Evolutionary conservation across 352 stramenopile species (phyloP).

Genomic region (Globisporangium echinulatum): DNA sequence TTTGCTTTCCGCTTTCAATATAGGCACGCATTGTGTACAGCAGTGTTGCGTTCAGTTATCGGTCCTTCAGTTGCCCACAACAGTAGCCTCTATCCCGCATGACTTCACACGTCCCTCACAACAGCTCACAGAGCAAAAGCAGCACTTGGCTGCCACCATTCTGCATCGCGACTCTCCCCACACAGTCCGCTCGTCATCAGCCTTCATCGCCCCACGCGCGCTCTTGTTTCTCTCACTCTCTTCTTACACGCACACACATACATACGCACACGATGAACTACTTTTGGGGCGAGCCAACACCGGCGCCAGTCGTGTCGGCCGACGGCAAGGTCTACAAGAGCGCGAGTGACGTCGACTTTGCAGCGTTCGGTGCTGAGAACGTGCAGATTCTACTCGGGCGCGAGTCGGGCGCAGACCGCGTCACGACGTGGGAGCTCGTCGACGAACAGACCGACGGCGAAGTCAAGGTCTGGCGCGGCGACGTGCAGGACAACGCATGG

Average conservation of each 20-base stretch:
- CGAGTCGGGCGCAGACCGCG: slow-evolving; percentile 51
- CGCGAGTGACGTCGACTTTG: slow-evolving; percentile 53
- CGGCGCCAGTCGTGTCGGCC: slow-evolving; percentile 1
- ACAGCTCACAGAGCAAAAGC: too few relatives aligned
- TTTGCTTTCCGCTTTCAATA: too few relatives aligned
- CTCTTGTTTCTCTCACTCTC: not conserved
- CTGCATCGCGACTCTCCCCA: too few relatives aligned
- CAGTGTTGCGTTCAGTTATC: too few relatives aligned
- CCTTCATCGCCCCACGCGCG: too few relatives aligned
- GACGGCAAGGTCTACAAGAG: slow-evolving; percentile 34
- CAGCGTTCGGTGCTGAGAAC: slow-evolving; percentile 54
- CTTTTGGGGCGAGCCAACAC: slow-evolving; percentile 11
- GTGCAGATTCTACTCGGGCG: slow-evolving; percentile 58
- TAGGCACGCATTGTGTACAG: too few relatives aligned
- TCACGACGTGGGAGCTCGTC: slow-evolving; percentile 69
- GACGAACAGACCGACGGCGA: slow-evolving; percentile 38
- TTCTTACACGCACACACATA: not conserved
- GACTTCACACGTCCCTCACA: too few relatives aligned
- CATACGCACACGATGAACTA: slow-evolving; percentile 15
- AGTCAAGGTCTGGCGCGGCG: slow-evolving; percentile 57
- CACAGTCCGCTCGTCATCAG: too few relatives aligned
- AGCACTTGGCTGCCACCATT: too few relatives aligned
- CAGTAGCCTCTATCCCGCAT: too few relatives aligned
- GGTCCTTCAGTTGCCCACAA: too few relatives aligned
- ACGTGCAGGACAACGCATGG: slow-evolving; percentile 58